phyloP scores from a whole-genome alignment of 2,329 filamentous ascomycete genomes.

The Kalaharituber pfeilii region DNA sequence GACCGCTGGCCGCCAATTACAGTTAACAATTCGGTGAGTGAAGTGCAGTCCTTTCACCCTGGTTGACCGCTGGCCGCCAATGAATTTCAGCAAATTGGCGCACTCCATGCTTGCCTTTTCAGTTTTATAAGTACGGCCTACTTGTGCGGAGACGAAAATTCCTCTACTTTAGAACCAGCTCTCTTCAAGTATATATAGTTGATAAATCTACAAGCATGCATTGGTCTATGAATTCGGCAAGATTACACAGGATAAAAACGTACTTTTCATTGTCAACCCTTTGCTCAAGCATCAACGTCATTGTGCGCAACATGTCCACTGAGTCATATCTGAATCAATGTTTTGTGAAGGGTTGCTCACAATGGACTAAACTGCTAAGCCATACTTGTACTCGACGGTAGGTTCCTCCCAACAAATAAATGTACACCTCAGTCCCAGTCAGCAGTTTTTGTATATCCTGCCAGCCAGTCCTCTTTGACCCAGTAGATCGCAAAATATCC shows the following conservation, averaged over 20 bases:
- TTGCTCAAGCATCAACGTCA: constrained; percentile 71
- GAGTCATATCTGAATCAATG: background rate
- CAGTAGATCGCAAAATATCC: constrained; percentile 98
- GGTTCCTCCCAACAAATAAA: constrained; percentile 71
- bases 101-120: constrained; percentile 22
- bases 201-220: constrained; percentile 39
- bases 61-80: no score
- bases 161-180: constrained; percentile 71
- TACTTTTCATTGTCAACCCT: constrained; percentile 81
- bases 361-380: constrained; percentile 77
- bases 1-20: no score
- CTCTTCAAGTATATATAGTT: constrained; percentile 50
- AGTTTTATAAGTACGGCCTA: constrained; percentile 23
- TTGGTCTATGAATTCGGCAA: background rate
- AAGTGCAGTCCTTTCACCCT: no score
- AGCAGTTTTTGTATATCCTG: constrained; percentile 45
- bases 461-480: constrained; percentile 80
- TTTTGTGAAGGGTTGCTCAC: constrained; percentile 44
- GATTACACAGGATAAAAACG: constrained; percentile 24
- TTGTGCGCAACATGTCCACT: constrained; percentile 40
- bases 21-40: no score
- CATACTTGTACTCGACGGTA: constrained; percentile 58
- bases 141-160: constrained; percentile 80
- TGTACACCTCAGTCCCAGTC: constrained; percentile 85
- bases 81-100: constrained; percentile 7